Evolutionary conservation across 345 rosid genomes (phyloP).

Genomic region (Boechera stricta): DNA sequence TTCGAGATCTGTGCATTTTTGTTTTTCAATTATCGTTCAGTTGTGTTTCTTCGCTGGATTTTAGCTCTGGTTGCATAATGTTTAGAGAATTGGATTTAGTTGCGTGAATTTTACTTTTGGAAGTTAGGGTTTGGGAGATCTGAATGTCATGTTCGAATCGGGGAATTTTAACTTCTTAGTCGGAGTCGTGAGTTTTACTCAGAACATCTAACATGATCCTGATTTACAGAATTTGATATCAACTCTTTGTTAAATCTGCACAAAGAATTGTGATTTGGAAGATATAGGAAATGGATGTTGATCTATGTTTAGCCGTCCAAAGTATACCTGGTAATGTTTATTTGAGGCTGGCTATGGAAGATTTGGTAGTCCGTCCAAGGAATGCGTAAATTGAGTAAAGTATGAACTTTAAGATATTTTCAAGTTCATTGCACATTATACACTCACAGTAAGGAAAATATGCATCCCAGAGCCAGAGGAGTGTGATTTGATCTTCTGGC

Average conservation of each 20-base stretch:
- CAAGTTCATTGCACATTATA: background rate
- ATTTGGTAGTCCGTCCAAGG: background rate
- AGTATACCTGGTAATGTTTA: background rate
- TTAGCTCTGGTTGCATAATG: conserved; percentile 23
- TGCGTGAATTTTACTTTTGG: conserved; percentile 30
- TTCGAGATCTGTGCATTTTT: conserved; percentile 30
- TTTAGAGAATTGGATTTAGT: conserved; percentile 20
- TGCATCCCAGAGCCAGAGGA: background rate
- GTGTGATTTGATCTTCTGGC: background rate
- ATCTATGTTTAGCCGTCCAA: conserved; percentile 2
- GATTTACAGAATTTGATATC: background rate
- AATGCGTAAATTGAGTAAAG: background rate
- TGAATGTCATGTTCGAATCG: background rate
- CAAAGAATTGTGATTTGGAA: background rate
- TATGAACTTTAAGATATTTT: background rate
- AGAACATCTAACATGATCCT: background rate
- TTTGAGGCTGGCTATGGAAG: background rate
- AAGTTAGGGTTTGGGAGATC: conserved; percentile 29
- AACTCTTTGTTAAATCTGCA: background rate
- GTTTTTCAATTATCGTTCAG: background rate
- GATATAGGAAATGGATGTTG: background rate
- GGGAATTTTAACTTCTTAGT: background rate
- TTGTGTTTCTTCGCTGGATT: conserved; percentile 4
- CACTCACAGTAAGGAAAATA: background rate
- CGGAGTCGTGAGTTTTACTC: background rate